Evolutionary conservation across 371 early-diverging fungal genomes (phyloP), one percentile per base, ranked within the genome.

Genomic region (Rhizopus stolonifer): DNA sequence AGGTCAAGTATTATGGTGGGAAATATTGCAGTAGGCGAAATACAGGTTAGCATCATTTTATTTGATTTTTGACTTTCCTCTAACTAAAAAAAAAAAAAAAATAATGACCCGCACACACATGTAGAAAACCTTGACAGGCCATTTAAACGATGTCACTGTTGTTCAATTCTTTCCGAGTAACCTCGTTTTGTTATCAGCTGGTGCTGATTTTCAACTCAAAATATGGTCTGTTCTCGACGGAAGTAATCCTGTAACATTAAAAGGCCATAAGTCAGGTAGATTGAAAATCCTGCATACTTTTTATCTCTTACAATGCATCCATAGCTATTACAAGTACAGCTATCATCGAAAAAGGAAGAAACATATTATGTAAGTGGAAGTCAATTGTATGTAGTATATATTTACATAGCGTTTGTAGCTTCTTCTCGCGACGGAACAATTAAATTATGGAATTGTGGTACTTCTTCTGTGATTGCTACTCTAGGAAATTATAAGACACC

Each of bases 141-240:
- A 90, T 47, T 18, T 85, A 23, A 80, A 77, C 23, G 88, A 88
- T 58, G 68, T 87, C 22, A 85, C 81, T 18, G 71, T 80, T 15
- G 79, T 85, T 53, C 74, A 68, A 43, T 86, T 89, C 62, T 89
- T 90, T 46, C 89, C 90, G 0, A 87, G 88, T 8, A 87, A 86
- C n/a, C 82, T 60, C 71, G 85, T 90, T 0, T 56, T 87, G 0
- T 72, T 90, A 25, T 85, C 84, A 52, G 90, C 85, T 11, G 86
- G 77, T 14, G 67, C 82, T 4, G 91, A 90, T 61, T 83, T 88
- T 55, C 77, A 77, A 33, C 56, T 85, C 14, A 83, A 82, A 33
- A 74, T 90, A 29, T 90, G 89, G 89, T 87, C 89, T 26, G 89
- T 74, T 4, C 47, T 80, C 18, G 84, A 88, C 60, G 91, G 91